phyloP scores from a whole-genome alignment of 1,284 basidiomycete species.

The Cystobasidium sp. region DNA sequence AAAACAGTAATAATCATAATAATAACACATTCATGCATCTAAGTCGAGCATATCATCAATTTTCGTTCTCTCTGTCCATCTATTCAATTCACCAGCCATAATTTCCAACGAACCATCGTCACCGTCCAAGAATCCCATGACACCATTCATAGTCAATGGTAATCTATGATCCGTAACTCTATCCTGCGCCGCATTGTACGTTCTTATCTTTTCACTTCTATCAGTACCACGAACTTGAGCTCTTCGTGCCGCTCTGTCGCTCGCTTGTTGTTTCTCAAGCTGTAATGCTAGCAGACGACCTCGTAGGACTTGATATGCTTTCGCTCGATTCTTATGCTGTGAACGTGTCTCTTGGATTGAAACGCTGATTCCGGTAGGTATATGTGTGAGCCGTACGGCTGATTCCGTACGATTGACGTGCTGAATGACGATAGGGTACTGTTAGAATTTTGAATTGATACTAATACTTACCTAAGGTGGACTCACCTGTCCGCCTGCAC shows the following conservation, averaged over 20 bases:
- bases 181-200: slow-evolving; percentile 88
- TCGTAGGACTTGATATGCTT: slow-evolving; percentile 83
- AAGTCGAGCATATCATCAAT: slow-evolving; percentile 69
- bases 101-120: slow-evolving; percentile 65
- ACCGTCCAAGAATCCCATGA: slow-evolving; percentile 76
- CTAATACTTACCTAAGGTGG: slow-evolving; percentile 34
- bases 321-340: slow-evolving; percentile 89
- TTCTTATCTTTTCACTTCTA: slow-evolving; percentile 87
- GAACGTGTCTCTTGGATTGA: slow-evolving; percentile 98
- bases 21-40: neutral
- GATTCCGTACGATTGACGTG: slow-evolving; percentile 99
- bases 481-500: slow-evolving; percentile 90
- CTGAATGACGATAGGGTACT: slow-evolving; percentile 58
- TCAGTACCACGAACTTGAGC: slow-evolving; percentile 80
- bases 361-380: slow-evolving; percentile 90
- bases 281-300: slow-evolving; percentile 81
- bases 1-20: neutral
- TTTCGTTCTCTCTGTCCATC: slow-evolving; percentile 67
- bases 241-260: slow-evolving; percentile 63
- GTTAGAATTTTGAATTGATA: slow-evolving; percentile 8
- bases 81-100: slow-evolving; percentile 68
- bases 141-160: slow-evolving; percentile 73
- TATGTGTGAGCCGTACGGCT: slow-evolving; percentile 91
- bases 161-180: slow-evolving; percentile 90
- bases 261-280: slow-evolving; percentile 64